These are phyloP conservation scores for Plasmodium fragile DNA, from an alignment of 169 alveolate species.

Conservation along the genomic window DNA sequence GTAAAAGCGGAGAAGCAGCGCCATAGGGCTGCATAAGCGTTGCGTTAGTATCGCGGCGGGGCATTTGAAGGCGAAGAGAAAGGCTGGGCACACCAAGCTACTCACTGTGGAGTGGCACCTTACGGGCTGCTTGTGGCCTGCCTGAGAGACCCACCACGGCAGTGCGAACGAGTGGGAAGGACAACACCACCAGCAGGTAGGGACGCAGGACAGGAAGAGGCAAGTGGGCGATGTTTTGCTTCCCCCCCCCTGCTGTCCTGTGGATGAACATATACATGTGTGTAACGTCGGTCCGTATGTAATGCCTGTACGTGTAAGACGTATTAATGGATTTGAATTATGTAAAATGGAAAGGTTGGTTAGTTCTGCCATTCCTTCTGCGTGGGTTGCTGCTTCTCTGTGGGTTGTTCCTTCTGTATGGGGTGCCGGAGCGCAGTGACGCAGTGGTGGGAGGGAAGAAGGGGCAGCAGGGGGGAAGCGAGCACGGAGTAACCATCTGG, in stretches of 20 bases:
- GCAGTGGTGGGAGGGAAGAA: background rate
- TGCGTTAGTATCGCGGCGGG: background rate
- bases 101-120: background rate
- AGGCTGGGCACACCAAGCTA: background rate
- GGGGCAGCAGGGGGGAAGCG: background rate
- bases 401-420: background rate
- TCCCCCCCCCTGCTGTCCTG: no score
- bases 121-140: background rate
- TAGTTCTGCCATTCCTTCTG: background rate
- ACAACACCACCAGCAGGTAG: background rate
- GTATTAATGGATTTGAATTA: constrained; percentile 47
- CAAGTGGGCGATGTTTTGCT: background rate
- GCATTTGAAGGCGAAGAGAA: background rate
- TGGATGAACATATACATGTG: background rate
- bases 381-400: no score
- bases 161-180: background rate
- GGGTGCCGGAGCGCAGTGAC: background rate
- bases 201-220: background rate
- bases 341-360: constrained; percentile 33
- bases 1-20: background rate
- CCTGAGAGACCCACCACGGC: background rate
- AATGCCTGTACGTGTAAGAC: constrained; percentile 6
- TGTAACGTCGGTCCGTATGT: background rate
- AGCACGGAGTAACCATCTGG: no score
- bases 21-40: background rate